These are phyloP conservation scores for Orychophragmus violaceus DNA, from an alignment of 345 rosid genomes.

Conservation along the genomic window DNA sequence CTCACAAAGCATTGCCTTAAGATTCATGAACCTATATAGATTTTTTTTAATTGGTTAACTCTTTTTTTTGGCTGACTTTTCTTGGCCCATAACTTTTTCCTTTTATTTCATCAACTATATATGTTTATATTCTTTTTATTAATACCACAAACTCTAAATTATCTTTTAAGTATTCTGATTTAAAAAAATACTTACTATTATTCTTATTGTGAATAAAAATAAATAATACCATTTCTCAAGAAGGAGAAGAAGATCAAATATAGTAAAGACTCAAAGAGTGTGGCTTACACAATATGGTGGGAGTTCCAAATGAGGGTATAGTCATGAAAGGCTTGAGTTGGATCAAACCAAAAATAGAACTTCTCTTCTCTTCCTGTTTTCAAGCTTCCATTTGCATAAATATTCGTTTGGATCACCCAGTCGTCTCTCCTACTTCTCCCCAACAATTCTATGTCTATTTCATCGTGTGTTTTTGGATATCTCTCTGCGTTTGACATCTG, in stretches of 20 bases:
- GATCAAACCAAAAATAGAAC: constrained; percentile 91
- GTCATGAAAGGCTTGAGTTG: constrained; percentile 59
- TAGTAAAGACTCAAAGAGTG: not conserved
- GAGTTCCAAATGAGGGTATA: constrained; percentile 85
- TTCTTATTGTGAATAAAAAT: not conserved
- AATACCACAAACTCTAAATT: too few species aligned
- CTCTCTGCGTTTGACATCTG: constrained; percentile 76
- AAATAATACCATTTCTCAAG: not conserved
- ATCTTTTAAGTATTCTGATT: too few species aligned
- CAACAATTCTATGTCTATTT: constrained; percentile 80
- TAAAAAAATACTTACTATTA: too few species aligned
- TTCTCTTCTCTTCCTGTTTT: constrained; percentile 87
- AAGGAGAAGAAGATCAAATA: not conserved
- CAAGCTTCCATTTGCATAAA: constrained; percentile 73
- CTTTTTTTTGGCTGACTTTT: not conserved
- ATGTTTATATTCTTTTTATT: too few species aligned
- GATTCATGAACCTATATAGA: constrained; percentile 9
- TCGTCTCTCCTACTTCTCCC: constrained; percentile 77
- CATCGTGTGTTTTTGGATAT: constrained; percentile 75
- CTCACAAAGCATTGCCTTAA: not conserved
- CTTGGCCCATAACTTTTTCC: not conserved
- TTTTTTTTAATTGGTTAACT: too few species aligned
- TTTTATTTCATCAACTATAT: not conserved
- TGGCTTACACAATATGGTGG: constrained; percentile 69
- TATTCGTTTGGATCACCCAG: constrained; percentile 79